These are phyloP conservation scores for Cadophora luteo-olivacea DNA, from an alignment of 2,329 filamentous ascomycete species.

Conservation along the genomic window DNA sequence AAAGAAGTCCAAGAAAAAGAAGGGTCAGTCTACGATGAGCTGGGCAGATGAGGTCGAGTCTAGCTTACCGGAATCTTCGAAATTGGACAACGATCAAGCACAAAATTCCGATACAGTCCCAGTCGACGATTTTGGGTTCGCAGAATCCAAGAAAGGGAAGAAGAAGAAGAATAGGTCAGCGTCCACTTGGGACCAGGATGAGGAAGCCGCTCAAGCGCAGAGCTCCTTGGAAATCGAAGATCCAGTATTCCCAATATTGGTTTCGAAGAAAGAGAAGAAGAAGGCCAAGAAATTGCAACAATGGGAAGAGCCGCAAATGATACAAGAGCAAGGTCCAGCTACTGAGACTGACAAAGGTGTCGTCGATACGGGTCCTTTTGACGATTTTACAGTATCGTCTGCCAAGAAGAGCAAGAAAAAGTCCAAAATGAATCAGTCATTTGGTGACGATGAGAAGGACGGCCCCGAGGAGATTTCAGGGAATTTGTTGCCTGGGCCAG, in stretches of 20 bases:
- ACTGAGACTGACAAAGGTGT: not conserved
- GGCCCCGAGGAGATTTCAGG: conserved; percentile 2
- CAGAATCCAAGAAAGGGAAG: conserved; percentile 39
- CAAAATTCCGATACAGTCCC: not conserved
- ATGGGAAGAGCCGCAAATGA: conserved; percentile 12
- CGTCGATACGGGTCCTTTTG: conserved; percentile 2
- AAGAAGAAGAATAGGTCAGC: conserved; percentile 28
- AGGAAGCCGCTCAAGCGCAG: not conserved
- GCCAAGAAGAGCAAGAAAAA: conserved; percentile 25
- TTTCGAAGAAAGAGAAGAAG: conserved; percentile 23
- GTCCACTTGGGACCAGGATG: conserved; percentile 12
- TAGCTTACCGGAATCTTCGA: not conserved
- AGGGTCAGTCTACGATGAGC: conserved; percentile 24
- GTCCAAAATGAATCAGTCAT: conserved; percentile 18
- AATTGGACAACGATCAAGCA: not conserved
- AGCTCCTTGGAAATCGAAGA: not conserved
- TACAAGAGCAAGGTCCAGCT: not conserved
- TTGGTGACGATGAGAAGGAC: conserved; percentile 19
- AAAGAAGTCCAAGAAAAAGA: conserved; percentile 45
- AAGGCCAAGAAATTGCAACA: conserved; percentile 21
- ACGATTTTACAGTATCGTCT: conserved; percentile 23
- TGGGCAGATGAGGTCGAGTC: conserved; percentile 19
- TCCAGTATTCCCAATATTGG: not conserved
- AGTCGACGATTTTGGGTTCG: not conserved
- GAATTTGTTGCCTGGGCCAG: conserved; percentile 14